Evolutionary conservation across 2,329 filamentous ascomycete species (phyloP), one percentile per base, ranked within the genome.

Genomic region (Talaromyces sp.): DNA sequence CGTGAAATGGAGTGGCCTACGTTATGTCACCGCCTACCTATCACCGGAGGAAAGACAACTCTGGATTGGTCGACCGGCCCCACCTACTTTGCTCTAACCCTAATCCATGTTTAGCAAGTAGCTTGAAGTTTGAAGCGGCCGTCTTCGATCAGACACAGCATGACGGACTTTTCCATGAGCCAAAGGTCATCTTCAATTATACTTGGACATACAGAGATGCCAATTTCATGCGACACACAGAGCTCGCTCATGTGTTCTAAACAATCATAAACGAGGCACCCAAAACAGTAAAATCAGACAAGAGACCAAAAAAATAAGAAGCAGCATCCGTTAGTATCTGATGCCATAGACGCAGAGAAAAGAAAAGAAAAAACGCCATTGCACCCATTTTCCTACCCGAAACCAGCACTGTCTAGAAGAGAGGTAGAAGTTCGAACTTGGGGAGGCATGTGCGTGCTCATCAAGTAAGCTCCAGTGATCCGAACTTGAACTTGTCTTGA

Each of bases 321-420:
- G 69, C 71, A 71, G 66, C 69, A 67, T 68, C 69, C 69, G 70
- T 70, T 72, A 73, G 44, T 55, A 63, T 21, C 25, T 54, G 42
- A 28, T 48, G 60, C 61, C 21, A 55, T 40, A 46, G 48, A 56
- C 56, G 48, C 57, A 63, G 31, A 54, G 31, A 35, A 21, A 54
- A 37, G 2, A 21, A 23, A 54, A 35, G 31, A 54, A 35, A 18
- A 59, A 63, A 63, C 61, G 61, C 61, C 61, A 59, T 59, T 55
- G 58, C 57, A 59, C 61, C 61, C 61, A 52, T 63, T 63, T 63
- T 57, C 61, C 44, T 59, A 58, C 55, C 61, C 61, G 35, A 54
- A 54, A 63, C 59, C 61, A 63, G 54, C 56, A 63, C 57, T 60
- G 50, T 63, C 61, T 60, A 63, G 55, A 63, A 61, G 48, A 48